Base-by-base conservation (phyloP, 768 basidiomycete species). In the Albatrellus ellisii region DNA sequence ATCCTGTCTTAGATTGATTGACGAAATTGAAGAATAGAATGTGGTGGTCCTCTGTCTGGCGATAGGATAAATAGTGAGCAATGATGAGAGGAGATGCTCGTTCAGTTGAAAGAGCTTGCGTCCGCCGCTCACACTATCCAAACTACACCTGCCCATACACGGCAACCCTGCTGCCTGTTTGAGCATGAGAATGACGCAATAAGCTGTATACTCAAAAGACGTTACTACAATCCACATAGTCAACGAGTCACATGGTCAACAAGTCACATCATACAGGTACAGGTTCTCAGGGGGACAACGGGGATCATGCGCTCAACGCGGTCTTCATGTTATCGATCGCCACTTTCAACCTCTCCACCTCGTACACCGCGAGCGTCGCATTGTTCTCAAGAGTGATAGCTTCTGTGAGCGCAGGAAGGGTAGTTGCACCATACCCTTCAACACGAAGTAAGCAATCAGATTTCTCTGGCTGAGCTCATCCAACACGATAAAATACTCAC, bases 351-450 rank as follows among this genome's bases (percentile, higher is more conserved):
- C 82, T 70, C 9, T 58, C 56, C 9, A 71, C 69, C 56, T 90
- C 86, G 47, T 71, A 58, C 45, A 72, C 54, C 1, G 78, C 79
- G 47, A 78, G 56, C 0, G 72, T 75, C 10, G 60, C 58, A 52
- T 85, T 77, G 52, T 73, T 65, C 41, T 89, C 84, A 28, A 76
- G 67, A 18, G 73, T 67, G 50, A 91, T 69, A 0, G 86, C 72
- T 55, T 92, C 88, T 0, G 77, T 80, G 22, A 91, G 62, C 12
- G 69, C 85, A 1, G 87, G 89, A 46, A 91, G 66, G 0, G 86
- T 86, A 0, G 87, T 89, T 2, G 87, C 83, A 5, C 86, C 86
- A 52, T 87, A 86, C 4, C 83, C 82, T 84, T 52, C 24, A 32
- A 11, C 6, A 31, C 22, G 14, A 43, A 32, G 35, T n/a, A n/a